Conservation (phyloP, 2,329 filamentous ascomycete species). For the Acarospora socialis region DNA sequence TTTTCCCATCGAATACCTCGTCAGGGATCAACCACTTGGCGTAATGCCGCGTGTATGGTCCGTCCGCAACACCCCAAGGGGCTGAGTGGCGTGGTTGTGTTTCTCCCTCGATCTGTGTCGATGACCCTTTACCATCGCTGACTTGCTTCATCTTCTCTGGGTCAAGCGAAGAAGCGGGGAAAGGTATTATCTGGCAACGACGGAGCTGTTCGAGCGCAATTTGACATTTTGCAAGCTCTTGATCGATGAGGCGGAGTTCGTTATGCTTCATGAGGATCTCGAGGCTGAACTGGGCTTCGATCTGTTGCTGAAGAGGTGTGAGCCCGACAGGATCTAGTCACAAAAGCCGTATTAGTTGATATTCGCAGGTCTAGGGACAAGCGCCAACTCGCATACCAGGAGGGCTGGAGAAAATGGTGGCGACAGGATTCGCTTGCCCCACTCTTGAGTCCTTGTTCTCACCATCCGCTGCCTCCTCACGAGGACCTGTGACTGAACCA, state of each 20-base stretch:
- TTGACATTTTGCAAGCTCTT: conserved; percentile 93
- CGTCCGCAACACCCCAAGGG: conserved; percentile 80
- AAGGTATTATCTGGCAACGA: conserved; percentile 82
- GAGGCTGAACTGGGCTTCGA: conserved; percentile 77
- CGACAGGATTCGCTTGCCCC: no score
- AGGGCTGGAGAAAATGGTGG: no score
- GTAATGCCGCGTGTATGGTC: conserved; percentile 88
- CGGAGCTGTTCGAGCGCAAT: conserved; percentile 84
- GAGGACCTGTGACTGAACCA: no score
- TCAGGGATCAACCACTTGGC: conserved; percentile 90
- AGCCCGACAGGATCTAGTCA: no score
- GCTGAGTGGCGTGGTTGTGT: conserved; percentile 57
- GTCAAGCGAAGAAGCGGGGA: conserved; percentile 55
- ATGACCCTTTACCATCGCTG: conserved; percentile 58
- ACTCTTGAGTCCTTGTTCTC: no score
- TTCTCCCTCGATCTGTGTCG: no score
- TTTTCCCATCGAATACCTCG: conserved; percentile 60
- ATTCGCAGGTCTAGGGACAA: no score
- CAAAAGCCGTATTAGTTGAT: no score
- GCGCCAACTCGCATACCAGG: no score
- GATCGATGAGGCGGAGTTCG: conserved; percentile 84
- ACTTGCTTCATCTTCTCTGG: conserved; percentile 56
- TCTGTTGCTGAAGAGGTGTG: conserved; percentile 51
- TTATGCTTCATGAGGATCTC: conserved; percentile 91
- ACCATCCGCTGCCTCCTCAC: no score